These are phyloP conservation scores for Endogone sp. DNA, from an alignment of 192 early-diverging fungal species.

Conservation along the genomic window DNA sequence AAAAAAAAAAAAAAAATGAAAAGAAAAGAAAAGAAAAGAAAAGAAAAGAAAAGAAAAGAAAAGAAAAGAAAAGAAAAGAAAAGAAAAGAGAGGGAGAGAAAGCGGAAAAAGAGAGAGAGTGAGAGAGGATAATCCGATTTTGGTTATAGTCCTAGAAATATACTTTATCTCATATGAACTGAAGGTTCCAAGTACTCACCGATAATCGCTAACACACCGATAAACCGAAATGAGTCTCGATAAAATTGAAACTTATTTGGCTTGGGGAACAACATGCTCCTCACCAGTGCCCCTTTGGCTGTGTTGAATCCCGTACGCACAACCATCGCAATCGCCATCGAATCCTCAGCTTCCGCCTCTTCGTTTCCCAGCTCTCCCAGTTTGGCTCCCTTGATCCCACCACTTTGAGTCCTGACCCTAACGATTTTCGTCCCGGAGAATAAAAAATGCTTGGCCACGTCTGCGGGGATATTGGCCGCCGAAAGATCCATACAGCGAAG, in stretches of 20 bases:
- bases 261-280: slow-evolving; percentile 96
- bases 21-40: no score
- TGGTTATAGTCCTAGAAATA: no score
- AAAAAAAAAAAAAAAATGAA: no score
- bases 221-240: slow-evolving; percentile 95
- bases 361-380: slow-evolving; percentile 21
- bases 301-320: slow-evolving; percentile 95
- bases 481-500: slow-evolving; percentile 64
- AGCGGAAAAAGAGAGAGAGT: no score
- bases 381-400: slow-evolving; percentile 28
- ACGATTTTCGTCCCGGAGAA: slow-evolving; percentile 94
- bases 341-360: slow-evolving; percentile 33
- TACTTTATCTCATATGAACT: no score
- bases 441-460: slow-evolving; percentile 81
- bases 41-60: no score
- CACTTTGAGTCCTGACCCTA: slow-evolving; percentile 55
- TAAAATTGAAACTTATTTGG: slow-evolving; percentile 97
- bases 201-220: slow-evolving; percentile 84
- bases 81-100: no score
- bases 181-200: no score
- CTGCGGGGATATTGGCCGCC: slow-evolving; percentile 65
- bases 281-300: slow-evolving; percentile 90
- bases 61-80: no score
- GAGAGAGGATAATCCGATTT: no score
- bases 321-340: slow-evolving; percentile 78